These are phyloP conservation scores for Trametes elegans DNA, from an alignment of 768 basidiomycete species.

Conservation along the genomic window DNA sequence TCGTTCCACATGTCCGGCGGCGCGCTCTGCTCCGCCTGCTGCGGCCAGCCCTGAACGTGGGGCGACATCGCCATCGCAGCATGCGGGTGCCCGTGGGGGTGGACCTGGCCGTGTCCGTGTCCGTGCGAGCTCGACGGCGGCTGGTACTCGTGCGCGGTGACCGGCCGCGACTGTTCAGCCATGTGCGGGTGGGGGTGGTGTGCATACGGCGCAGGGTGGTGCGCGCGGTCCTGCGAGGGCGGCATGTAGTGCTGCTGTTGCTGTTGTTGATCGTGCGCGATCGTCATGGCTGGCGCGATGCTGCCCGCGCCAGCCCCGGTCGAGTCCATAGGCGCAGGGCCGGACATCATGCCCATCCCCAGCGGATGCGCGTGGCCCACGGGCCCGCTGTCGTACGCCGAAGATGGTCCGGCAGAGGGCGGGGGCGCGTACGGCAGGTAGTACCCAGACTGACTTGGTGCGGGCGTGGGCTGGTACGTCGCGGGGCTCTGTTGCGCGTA, in stretches of 20 bases:
- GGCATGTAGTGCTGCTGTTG: constrained; percentile 1
- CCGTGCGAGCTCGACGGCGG: constrained; percentile 5
- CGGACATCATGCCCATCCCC: constrained; percentile 6
- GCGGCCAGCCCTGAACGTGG: constrained; percentile 8
- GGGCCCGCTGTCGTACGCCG: constrained; percentile 14
- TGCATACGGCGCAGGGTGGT: not conserved
- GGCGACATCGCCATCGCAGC: not conserved
- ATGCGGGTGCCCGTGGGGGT: not conserved
- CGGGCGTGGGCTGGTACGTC: constrained; percentile 11
- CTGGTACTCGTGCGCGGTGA: constrained; percentile 2
- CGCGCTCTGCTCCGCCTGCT: not conserved
- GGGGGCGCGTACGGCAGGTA: constrained; percentile 18
- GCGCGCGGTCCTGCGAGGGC: not conserved
- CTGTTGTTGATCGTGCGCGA: not conserved
- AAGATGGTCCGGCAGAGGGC: constrained; percentile 7
- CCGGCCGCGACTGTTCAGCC: not conserved
- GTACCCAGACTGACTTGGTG: constrained; percentile 18
- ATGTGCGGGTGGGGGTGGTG: constrained; percentile 4
- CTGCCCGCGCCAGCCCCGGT: not conserved
- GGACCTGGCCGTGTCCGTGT: no score
- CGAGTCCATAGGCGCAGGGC: constrained; percentile 4
- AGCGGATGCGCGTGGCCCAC: constrained; percentile 5
- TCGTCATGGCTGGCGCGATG: constrained; percentile 13
- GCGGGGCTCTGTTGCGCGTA: constrained; percentile 1
- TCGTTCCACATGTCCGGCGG: constrained; percentile 8